Evolutionary conservation across 2,329 filamentous ascomycete genomes (phyloP).

Genomic region (Lachnellula willkommii): DNA sequence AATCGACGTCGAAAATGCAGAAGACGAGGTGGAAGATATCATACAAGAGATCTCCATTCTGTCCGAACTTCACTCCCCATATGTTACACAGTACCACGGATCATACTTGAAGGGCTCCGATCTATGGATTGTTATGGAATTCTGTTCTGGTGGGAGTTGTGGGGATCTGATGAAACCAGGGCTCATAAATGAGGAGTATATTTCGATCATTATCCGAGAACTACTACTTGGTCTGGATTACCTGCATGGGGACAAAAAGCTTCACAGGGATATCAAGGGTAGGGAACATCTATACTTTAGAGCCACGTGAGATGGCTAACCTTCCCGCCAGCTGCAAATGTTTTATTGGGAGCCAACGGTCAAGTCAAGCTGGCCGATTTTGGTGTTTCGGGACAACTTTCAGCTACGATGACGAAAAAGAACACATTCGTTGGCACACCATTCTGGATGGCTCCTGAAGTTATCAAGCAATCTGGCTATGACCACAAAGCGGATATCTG

Average conservation of each 20-base stretch:
- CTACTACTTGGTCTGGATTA: constrained; percentile 87
- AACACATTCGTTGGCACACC: constrained; percentile 98
- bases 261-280: constrained; percentile 96
- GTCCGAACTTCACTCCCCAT: constrained; percentile 90
- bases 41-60: constrained; percentile 98
- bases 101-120: constrained; percentile 94
- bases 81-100: constrained; percentile 96
- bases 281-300: constrained; percentile 23
- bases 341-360: constrained; percentile 80
- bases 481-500: constrained; percentile 98
- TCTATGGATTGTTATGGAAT: constrained; percentile 99
- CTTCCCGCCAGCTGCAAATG: constrained; percentile 70
- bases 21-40: constrained; percentile 99
- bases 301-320: constrained; percentile 8
- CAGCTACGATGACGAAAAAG: constrained; percentile 98
- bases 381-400: constrained; percentile 91
- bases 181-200: constrained; percentile 87
- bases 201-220: constrained; percentile 90
- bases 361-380: constrained; percentile 98
- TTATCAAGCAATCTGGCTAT: constrained; percentile 97
- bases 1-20: constrained; percentile 97
- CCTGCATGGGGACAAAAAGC: constrained; percentile 88
- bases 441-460: constrained; percentile 99
- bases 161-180: constrained; percentile 95
- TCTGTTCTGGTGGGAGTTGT: constrained; percentile 93